Evolutionary conservation across 2,329 filamentous ascomycete species (phyloP).

Genomic region (Exophiala xenobiotica): DNA sequence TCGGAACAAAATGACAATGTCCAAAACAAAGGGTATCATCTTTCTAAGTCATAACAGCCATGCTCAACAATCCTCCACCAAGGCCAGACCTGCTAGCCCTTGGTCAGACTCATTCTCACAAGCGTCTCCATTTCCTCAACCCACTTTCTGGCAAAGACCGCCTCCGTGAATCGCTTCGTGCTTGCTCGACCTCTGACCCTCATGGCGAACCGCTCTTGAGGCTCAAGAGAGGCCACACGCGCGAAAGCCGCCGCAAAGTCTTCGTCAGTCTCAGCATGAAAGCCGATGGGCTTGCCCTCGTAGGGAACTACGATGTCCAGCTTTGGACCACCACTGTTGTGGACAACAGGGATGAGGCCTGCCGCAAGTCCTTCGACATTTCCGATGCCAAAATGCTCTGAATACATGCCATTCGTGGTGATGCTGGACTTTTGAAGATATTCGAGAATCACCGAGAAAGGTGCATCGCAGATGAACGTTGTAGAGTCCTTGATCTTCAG

Average conservation of each 20-base stretch:
- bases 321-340: conserved; percentile 89
- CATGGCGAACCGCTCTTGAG: conserved; percentile 68
- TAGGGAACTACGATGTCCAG: conserved; percentile 84
- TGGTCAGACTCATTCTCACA: conserved; percentile 47
- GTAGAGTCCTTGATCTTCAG: conserved; percentile 80
- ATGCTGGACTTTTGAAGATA: conserved; percentile 76
- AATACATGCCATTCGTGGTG: conserved; percentile 99
- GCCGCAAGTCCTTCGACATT: conserved; percentile 98
- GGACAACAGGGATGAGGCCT: conserved; percentile 87
- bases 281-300: conserved; percentile 77
- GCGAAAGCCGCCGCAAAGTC: conserved; percentile 82
- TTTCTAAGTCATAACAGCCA: too few species aligned
- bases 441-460: conserved; percentile 81
- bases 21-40: too few species aligned
- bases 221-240: conserved; percentile 63
- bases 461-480: conserved; percentile 84
- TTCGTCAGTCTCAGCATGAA: conserved; percentile 73
- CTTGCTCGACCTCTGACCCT: conserved; percentile 73
- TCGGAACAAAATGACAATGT: too few species aligned
- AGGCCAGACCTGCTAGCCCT: neutral
- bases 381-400: conserved; percentile 97
- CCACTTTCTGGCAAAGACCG: conserved; percentile 81
- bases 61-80: too few species aligned
- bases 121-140: conserved; percentile 70
- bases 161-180: conserved; percentile 81